Conservation (phyloP, 1,284 basidiomycete genomes). For the Fomitiporia mediterranea region DNA sequence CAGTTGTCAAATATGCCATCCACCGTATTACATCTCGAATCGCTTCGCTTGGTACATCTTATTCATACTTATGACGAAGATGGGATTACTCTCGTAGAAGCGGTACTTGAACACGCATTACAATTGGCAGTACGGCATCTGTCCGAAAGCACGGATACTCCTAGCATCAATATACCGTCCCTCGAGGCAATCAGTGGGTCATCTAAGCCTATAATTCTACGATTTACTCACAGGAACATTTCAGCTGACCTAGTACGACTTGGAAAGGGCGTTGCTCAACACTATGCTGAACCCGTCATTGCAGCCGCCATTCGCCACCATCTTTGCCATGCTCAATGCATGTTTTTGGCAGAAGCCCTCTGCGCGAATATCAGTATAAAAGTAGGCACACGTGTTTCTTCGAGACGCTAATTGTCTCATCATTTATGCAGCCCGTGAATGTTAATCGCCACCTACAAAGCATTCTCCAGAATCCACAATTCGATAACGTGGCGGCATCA, state of each 20-base stretch:
- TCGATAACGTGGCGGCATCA: constrained; percentile 38
- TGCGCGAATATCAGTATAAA: constrained; percentile 50
- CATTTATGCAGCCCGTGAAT: constrained; percentile 42
- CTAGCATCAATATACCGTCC: background rate
- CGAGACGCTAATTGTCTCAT: background rate
- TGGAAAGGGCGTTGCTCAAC: constrained; percentile 40
- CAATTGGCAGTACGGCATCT: constrained; percentile 46
- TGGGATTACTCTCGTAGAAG: constrained; percentile 28
- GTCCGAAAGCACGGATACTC: constrained; percentile 29
- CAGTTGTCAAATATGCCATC: background rate
- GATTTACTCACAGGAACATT: constrained; percentile 9
- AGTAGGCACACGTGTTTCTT: constrained; percentile 33
- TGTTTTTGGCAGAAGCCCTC: constrained; percentile 48
- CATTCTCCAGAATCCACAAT: constrained; percentile 55
- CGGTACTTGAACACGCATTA: constrained; percentile 41
- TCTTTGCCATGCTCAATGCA: constrained; percentile 39
- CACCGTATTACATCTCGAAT: background rate
- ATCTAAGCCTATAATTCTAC: background rate
- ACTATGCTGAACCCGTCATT: constrained; percentile 73
- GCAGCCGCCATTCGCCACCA: constrained; percentile 60
- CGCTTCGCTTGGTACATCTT: background rate
- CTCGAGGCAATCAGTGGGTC: constrained; percentile 9
- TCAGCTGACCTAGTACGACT: constrained; percentile 8
- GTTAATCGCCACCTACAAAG: constrained; percentile 63
- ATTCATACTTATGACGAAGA: constrained; percentile 19